Evolutionary conservation across 1,284 basidiomycete species (phyloP).

Genomic region (Puccinia coronata): DNA sequence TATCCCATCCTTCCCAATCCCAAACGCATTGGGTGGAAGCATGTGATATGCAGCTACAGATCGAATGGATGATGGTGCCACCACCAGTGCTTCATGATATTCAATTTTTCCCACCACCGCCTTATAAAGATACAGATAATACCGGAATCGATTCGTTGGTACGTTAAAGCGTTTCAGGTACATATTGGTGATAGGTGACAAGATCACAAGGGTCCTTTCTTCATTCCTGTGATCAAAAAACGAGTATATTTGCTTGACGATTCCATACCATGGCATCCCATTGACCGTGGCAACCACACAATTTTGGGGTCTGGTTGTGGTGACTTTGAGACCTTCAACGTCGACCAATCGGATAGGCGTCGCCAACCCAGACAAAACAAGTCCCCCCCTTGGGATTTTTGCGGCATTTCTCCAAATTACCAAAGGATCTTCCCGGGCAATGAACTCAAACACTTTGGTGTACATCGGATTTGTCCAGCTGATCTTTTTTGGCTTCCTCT

Average conservation of each 20-base stretch:
- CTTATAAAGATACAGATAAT: neutral
- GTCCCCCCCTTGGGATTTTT: neutral
- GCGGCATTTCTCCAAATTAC: neutral
- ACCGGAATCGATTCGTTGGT: neutral
- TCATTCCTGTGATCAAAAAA: neutral
- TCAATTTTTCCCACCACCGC: neutral
- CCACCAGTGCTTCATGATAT: neutral
- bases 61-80: neutral
- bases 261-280: neutral
- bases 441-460: neutral
- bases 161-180: slow-evolving; percentile 1
- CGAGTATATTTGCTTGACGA: neutral
- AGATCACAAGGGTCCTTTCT: neutral
- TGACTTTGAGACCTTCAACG: neutral
- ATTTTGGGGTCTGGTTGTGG: neutral
- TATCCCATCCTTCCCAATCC: slow-evolving; percentile 8
- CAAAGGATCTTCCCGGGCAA: neutral
- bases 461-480: neutral
- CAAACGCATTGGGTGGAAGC: neutral
- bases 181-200: slow-evolving; percentile 28
- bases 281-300: slow-evolving; percentile 9
- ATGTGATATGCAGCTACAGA: neutral
- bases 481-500: neutral
- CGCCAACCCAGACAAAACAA: neutral
- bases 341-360: neutral